Evolutionary conservation across 2,329 filamentous ascomycete species (phyloP), one percentile per base, ranked within the genome.

Genomic region (Diplocarpon rosae): DNA sequence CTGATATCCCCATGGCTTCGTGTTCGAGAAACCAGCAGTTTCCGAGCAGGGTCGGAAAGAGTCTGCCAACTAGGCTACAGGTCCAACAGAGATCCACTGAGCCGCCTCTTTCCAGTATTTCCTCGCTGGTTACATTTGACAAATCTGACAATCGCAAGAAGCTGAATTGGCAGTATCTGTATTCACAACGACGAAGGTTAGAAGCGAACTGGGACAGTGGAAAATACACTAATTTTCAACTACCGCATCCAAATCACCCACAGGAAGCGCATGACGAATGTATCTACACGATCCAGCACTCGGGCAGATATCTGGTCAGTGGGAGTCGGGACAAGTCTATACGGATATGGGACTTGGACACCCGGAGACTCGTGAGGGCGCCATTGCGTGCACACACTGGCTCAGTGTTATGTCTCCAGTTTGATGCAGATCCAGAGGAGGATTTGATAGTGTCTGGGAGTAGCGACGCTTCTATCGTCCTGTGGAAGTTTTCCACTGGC

Each of bases 361-460:
- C 84, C 0, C 80, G 83, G 47, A 77, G 90, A 30, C 69, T 95
- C n/a, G 69, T 82, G 14, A 72, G 81, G 29, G 70, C 72, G n/a
- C 86, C 88, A 1, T 68, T 98, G 8, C 60, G 66, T 5, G 89
- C 85, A 2, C 92, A 98, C 61, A 67, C 65, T 10, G 89, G 87
- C 12, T 96, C 90, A 1, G 92, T 98, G 1, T 67, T 98, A 10
- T 98, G 92, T 59, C 71, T 98, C 24, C 92, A 98, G 59, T 98
- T 96, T 59, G 92, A 98, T 59, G 82, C 89, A 3, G 78, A 83
- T 41, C 83, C 86, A 0, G 77, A 84, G 12, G 85, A 96, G 60
- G 90, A 96, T 57, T 68, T 98, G 32, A 83, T 98, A n/a, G 83
- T 95, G 9, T 95, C 89, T 7, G 92, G 90, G 31, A 95, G 90